Evolutionary conservation across 371 early-diverging fungal species (phyloP), one percentile per base, ranked within the genome.

Genomic region (Dichotomocladium elegans): DNA sequence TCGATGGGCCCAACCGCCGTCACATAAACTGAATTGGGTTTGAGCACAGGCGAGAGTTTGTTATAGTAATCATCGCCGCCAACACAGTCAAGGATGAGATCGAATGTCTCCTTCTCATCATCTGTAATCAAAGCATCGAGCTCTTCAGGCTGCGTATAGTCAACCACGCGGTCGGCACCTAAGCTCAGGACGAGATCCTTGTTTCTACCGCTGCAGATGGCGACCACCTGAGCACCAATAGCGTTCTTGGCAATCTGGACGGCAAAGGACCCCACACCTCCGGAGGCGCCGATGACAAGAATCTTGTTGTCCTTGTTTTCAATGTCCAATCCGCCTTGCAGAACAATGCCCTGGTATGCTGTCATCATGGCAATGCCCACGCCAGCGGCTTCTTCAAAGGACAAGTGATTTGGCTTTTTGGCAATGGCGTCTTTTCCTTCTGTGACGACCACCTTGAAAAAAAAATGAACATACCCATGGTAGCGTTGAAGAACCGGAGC

Each of bases 171-270:
- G 31, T 86, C 87, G 0, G 86, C 86, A n/a, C 86, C 86, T 8
- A 87, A 55, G 0, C 52, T 41, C 35, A 63, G 61, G 14, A 83
- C 82, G 21, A 79, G 60, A 25, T 74, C 73, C 12, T 64, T 61
- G 41, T 83, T 82, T 28, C 54, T 67, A 0, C 59, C 61, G 26
- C 82, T 82, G 42, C 86, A 84, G n/a, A 87, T 78, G n/a, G 72
- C 89, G 1, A 79, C 74, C 0, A 86, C 87, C 15, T 71, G 42
- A 2, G 84, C 83, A 4, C 73, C 68, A 19, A 64, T 68, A 24
- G 70, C 27, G 1, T 66, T 58, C 44, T 85, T 86, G 19, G 82
- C 88, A 4, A 86, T 14, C 54, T 89, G 90, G 10, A 88, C 74
- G 6, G 71, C 84, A 42, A 71, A 81, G 1, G 70, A 63, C 3